A percentile compares a stretch with the other conserved stretches of the same genome.
Conservation (phyloP, 495 filamentous ascomycete genomes). For the Clavariopsis aquatica region DNA sequence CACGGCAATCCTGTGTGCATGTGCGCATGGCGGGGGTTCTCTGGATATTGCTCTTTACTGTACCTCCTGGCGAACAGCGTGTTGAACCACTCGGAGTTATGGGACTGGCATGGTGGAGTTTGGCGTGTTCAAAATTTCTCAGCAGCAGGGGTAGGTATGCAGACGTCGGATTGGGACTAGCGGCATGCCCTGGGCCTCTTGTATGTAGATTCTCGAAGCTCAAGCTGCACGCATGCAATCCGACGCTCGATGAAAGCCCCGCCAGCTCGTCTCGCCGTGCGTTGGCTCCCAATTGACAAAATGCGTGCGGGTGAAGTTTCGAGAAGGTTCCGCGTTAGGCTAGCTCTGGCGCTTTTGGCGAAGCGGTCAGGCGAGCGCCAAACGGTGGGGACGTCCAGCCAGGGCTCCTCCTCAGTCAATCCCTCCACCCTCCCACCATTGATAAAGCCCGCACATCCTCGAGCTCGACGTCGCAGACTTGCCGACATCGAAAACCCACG, state of each 20-base stretch:
- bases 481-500: background rate
- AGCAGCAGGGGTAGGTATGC: background rate
- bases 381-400: conserved; percentile 14
- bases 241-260: background rate
- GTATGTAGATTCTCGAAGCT: background rate
- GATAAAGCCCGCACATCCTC: conserved; percentile 8
- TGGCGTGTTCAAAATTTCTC: conserved; percentile 14
- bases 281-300: background rate
- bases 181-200: background rate
- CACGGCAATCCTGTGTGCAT: conserved; percentile 2
- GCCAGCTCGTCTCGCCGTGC: background rate
- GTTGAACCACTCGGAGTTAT: conserved; percentile 9
- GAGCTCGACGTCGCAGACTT: background rate
- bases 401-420: conserved; percentile 1
- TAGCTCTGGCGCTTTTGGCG: conserved; percentile 28
- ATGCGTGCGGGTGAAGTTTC: conserved; percentile 19
- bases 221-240: conserved; percentile 1
- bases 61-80: conserved; percentile 27
- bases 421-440: background rate
- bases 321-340: conserved; percentile 29
- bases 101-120: conserved; percentile 26
- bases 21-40: background rate
- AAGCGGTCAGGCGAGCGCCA: conserved; percentile 22
- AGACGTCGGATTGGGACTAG: conserved; percentile 4
- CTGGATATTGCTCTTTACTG: conserved; percentile 8